Conservation (phyloP, 2,329 filamentous ascomycete genomes). For the Pestalotiopsis sp. region DNA sequence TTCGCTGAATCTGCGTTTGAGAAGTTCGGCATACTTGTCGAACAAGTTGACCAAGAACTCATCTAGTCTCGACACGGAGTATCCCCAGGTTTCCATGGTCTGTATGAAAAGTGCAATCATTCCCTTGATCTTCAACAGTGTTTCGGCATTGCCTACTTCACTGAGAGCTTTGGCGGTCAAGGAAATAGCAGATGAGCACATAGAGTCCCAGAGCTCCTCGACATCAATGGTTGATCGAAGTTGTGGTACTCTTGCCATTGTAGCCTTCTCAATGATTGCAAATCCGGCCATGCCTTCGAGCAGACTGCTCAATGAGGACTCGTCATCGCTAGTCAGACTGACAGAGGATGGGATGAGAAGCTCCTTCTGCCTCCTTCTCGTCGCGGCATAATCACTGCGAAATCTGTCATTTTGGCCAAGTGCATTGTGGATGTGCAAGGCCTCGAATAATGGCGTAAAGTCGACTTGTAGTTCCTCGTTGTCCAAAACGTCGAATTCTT, state of each 20-base stretch:
- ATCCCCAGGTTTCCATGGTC: slow-evolving; percentile 97
- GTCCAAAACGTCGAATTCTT: slow-evolving; percentile 93
- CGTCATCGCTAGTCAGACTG: slow-evolving; percentile 79
- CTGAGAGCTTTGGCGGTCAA: slow-evolving; percentile 80
- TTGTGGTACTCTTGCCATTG: slow-evolving; percentile 83
- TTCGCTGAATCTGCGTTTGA: slow-evolving; percentile 90
- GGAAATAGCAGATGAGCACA: slow-evolving; percentile 85
- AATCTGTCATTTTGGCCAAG: slow-evolving; percentile 92
- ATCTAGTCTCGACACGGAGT: slow-evolving; percentile 80
- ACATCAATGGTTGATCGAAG: slow-evolving; percentile 84
- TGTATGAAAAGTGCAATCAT: slow-evolving; percentile 93
- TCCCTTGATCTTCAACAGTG: slow-evolving; percentile 91
- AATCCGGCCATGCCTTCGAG: slow-evolving; percentile 95
- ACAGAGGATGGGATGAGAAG: slow-evolving; percentile 78
- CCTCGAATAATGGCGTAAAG: slow-evolving; percentile 93
- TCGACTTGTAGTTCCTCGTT: slow-evolving; percentile 89
- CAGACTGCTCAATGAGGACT: slow-evolving; percentile 83
- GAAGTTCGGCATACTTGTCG: slow-evolving; percentile 87
- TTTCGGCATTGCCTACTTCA: slow-evolving; percentile 84
- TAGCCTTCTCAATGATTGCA: slow-evolving; percentile 93
- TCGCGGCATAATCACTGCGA: slow-evolving; percentile 87
- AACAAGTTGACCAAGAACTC: slow-evolving; percentile 87
- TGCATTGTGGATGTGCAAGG: slow-evolving; percentile 93
- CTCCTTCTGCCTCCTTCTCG: slow-evolving; percentile 88
- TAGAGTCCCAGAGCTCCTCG: slow-evolving; percentile 98